phyloP scores from a whole-genome alignment of 2,329 filamentous ascomycete genomes.

The Alternaria conjuncta region DNA sequence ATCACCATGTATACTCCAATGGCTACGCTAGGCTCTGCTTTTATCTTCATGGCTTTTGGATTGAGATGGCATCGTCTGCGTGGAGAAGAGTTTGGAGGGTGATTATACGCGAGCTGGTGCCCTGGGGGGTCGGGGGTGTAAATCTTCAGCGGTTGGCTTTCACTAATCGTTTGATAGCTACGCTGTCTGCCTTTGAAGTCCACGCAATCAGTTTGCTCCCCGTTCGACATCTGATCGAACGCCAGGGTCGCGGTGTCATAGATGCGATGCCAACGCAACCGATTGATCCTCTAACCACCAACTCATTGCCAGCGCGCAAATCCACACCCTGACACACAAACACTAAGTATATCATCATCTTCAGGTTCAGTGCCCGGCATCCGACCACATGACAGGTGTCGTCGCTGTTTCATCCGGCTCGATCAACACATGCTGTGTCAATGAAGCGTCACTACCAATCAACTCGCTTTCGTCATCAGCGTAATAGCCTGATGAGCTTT shows the following conservation, averaged over 20 bases:
- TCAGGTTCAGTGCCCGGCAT: background rate
- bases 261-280: background rate
- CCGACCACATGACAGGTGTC: background rate
- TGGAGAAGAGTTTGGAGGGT: background rate
- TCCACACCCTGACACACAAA: background rate
- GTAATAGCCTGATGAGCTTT: background rate
- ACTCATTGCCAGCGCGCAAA: background rate
- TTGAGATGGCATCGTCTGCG: background rate
- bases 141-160: too few species aligned
- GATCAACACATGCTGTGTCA: background rate
- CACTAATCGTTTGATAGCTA: background rate
- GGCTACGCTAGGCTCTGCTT: background rate
- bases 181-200: background rate
- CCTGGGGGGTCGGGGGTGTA: background rate
- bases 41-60: background rate
- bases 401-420: background rate
- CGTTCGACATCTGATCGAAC: background rate
- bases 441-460: background rate
- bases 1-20: background rate
- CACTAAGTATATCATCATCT: background rate
- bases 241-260: rapidly evolving
- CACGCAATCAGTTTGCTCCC: background rate
- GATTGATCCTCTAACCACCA: background rate
- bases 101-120: background rate
- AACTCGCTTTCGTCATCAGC: background rate